Percentiles rank a stretch among this genome's conserved stretches.
Conservation (phyloP, 1,139 yeast species). For the Schwanniomyces etchellsii region DNA sequence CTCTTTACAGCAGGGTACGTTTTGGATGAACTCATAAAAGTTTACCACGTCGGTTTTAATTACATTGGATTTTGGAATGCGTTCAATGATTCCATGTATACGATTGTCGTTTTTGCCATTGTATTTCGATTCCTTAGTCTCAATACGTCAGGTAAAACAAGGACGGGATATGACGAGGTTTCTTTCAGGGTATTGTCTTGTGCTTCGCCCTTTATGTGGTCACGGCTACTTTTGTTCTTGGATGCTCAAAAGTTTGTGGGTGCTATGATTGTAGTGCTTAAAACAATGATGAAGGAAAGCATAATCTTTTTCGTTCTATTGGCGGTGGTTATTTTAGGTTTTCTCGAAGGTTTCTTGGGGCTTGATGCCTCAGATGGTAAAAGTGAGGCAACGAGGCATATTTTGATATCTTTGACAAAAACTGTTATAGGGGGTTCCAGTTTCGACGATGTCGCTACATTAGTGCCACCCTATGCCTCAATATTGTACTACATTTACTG, state of each 20-base stretch:
- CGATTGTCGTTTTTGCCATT: conserved; percentile 48
- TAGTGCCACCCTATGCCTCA: conserved; percentile 83
- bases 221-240: conserved; percentile 64
- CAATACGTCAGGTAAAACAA: conserved; percentile 17
- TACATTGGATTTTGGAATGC: conserved; percentile 79
- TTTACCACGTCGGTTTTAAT: conserved; percentile 69
- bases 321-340: conserved; percentile 68
- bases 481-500: conserved; percentile 71
- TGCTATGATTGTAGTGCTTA: conserved; percentile 79
- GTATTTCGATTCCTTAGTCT: conserved; percentile 53
- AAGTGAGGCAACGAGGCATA: conserved; percentile 63
- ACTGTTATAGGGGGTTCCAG: conserved; percentile 72
- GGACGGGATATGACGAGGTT: conserved; percentile 49
- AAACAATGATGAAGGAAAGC: conserved; percentile 84
- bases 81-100: conserved; percentile 67
- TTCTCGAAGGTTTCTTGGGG: conserved; percentile 82
- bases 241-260: conserved; percentile 84
- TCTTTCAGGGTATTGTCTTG: conserved; percentile 71
- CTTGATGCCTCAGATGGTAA: conserved; percentile 84
- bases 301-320: conserved; percentile 72
- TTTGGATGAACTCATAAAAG: conserved; percentile 61
- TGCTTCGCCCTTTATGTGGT: conserved; percentile 87
- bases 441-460: conserved; percentile 60
- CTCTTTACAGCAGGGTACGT: conserved; percentile 63
- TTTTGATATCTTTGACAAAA: conserved; percentile 60